phyloP scores from a whole-genome alignment of 1,284 basidiomycete species.

The Cerrena zonata region DNA sequence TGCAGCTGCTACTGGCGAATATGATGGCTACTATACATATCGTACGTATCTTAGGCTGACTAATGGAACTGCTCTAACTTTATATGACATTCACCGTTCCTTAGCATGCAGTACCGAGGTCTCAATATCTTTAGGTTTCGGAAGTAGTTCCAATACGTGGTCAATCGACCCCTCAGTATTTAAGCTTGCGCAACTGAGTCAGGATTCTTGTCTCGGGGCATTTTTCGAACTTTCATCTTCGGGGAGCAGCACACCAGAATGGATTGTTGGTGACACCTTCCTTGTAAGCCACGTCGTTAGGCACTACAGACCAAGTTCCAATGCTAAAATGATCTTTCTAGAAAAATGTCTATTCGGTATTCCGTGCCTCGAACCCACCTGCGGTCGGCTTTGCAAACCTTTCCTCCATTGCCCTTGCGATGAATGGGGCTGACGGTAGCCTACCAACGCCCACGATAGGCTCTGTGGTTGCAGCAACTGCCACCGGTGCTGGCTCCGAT shows the following conservation, averaged over 20 bases:
- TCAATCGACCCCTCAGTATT: slow-evolving; percentile 46
- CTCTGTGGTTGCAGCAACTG: slow-evolving; percentile 13
- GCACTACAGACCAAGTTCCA: background rate
- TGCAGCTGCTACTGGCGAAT: slow-evolving; percentile 10
- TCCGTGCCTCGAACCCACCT: slow-evolving; percentile 35
- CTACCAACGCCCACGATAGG: slow-evolving; percentile 28
- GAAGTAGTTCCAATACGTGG: slow-evolving; percentile 21
- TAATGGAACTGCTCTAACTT: no score
- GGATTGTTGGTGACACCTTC: slow-evolving; percentile 59
- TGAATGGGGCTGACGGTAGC: slow-evolving; percentile 22
- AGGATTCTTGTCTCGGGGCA: slow-evolving; percentile 45
- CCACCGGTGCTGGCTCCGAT: background rate
- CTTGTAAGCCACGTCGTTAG: slow-evolving; percentile 33
- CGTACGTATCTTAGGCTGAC: no score
- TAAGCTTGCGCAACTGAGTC: slow-evolving; percentile 35
- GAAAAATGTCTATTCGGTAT: slow-evolving; percentile 58
- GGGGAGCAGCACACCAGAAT: slow-evolving; percentile 34
- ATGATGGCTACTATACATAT: slow-evolving; percentile 13
- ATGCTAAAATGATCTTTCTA: slow-evolving; percentile 9
- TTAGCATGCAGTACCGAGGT: slow-evolving; percentile 13
- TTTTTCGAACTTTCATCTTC: slow-evolving; percentile 40
- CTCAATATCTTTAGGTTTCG: slow-evolving; percentile 12
- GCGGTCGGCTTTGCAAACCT: slow-evolving; percentile 48
- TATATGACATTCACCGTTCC: no score
- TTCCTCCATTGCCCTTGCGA: slow-evolving; percentile 23